Evolutionary conservation across 257 asterid species (phyloP), one percentile per base, ranked within the genome.

Genomic region (Przewalskia tangutica): DNA sequence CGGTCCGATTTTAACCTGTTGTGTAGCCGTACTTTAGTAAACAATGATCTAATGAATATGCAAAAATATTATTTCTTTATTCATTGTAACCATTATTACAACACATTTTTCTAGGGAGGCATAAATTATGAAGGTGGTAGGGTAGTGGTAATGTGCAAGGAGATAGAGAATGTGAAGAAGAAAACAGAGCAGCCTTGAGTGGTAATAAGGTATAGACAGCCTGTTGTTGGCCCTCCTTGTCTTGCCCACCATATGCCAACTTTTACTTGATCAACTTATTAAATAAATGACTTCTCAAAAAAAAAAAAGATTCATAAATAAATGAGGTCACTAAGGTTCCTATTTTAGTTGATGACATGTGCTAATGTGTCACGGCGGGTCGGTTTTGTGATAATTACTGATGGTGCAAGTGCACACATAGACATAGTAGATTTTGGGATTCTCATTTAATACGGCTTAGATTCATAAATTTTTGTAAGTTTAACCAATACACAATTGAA

Each of bases 191-290:
- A 87, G 83, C 34, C 77, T 86, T 85, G 82, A 83, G 51, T 81
- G 81, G 77, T 55, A 20, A 40, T 40, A 60, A 88, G 86, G 91
- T 36, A 56, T 80, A 6, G 79, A 83, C 38, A 54, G 83, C 81
- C 91, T 86, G 86, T 85, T 66, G 88, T 80, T 87, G 91, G 85
- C 83, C 92, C 91, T 54, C 23, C 55, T 34, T 20, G 78, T 73
- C 79, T 48, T 3, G 13, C 6, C 20, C 79, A 48, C 38, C 42
- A 71, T 71, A 71, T 71, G 79, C 40, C 59, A 46, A 20, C 59
- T 71, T 71, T 20, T 71, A 46, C 34, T 12, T 13, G 38, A 66
- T 38, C 11, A 71, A 71, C 32, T 71, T 4, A 71, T 4, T 44
- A 71, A 44, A 44, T 44, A 2, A 42, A 71, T 71, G 78, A 6